Base-by-base conservation (phyloP, 768 basidiomycete genomes). In the Boletus sp. region DNA sequence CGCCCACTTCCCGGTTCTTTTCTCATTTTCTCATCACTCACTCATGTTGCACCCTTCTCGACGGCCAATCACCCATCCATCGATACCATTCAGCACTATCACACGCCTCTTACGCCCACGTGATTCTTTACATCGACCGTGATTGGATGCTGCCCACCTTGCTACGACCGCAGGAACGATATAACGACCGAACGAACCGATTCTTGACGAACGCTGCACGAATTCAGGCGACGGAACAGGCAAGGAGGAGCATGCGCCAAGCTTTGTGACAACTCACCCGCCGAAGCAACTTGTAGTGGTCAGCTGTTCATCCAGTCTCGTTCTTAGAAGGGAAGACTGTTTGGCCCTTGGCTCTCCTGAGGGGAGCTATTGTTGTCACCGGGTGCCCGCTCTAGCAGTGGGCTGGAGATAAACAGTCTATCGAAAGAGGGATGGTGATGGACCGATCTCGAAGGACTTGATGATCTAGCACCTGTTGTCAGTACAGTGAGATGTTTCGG, bases 161-260 rank as follows among this genome's bases (percentile, higher is more conserved):
- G 66, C 59, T 50, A 71, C 62, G 61, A 69, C 59, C 62, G 61
- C 69, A 67, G 64, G 66, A 58, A 66, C 64, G 65, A 71, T 34
- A 53, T 59, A 43, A 72, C 64, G 68, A 72, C 60, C 58, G 61
- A 70, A 57, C 59, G 68, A 72, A 66, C 51, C 46, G 53, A 70
- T 72, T 73, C 70, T 73, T 68, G 72, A 72, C 66, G 68, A 71
- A 70, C 62, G 54, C 33, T 68, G 47, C 15, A 72, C 58, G 65
- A 71, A 58, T 53, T 63, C 65, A 65, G 48, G 47, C 68, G 51
- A 70, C 57, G 57, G 68, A 67, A 58, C 43, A 59, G 58, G 58
- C 64, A 62, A 61, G 64, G 68, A 57, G 48, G 50, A 52, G 51
- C 54, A 53, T 38, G 25, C 53, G 52, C 63, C 64, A 53, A 64